Evolutionary conservation across 2,329 filamentous ascomycete genomes (phyloP), one percentile per base, ranked within the genome.

Genomic region (Calonectria naviculata): DNA sequence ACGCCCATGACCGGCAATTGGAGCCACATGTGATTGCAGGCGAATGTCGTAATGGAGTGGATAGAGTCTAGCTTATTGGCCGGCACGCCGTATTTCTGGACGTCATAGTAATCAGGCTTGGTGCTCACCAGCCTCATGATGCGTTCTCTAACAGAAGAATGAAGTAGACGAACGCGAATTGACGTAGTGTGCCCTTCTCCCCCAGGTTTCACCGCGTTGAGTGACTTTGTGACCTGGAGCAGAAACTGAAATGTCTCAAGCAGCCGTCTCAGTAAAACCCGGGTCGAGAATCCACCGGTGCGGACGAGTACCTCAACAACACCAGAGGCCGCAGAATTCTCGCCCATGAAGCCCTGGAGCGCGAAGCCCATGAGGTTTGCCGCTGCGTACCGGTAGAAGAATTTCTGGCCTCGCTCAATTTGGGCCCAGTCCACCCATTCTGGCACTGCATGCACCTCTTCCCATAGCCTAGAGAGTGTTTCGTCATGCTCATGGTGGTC

Each of bases 51-150:
- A 70, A 93, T 91, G 0, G 91, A 92, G 5, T 85, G 89, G 41
- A 93, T 89, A 47, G 86, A 89, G 77, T 93, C 92, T 0, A 93
- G 84, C 41, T 90, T 89, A 72, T 92, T 93, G 76, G 92, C 88
- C 0, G 92, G 92, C 1, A 92, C 84, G 1, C 92, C 92, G 76
- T 85, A 88, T 60, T 87, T 84, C 24, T 87, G 83, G 1, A 90
- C 80, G 61, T 91, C 85, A 78, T 90, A 93, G 80, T 93, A 93
- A 5, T 85, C 86, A 0, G 90, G 89, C 15, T 86, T 83, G 26
- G 85, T 80, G 5, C 85, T 79, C 8, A 86, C 86, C 4, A 94
- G 84, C 34, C 86, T 88, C 76, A 92, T 83, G 68, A 93, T 93
- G 15, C 90, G 87, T 65, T 89, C 84, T 5, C 92, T 87, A 8